A percentile compares a stretch with the other conserved stretches of the same genome.
Evolutionary conservation across 768 basidiomycete genomes (phyloP).

Genomic region (Podaxis pistillaris): DNA sequence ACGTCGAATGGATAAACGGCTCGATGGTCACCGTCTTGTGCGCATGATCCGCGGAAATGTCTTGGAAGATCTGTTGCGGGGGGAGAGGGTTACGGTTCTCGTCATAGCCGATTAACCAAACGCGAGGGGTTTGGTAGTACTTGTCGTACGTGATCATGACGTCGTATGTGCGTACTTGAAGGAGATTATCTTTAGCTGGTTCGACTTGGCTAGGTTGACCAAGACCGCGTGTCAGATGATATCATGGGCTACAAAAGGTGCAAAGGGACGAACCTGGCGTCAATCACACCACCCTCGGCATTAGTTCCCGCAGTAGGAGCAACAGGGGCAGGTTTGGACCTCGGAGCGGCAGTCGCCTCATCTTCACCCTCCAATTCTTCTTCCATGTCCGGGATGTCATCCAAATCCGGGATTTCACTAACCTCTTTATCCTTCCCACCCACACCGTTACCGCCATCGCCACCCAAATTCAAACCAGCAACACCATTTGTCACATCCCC

Average conservation of each 20-base stretch:
- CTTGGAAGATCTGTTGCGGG: constrained; percentile 92
- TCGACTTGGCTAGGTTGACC: constrained; percentile 49
- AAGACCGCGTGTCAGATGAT: background rate
- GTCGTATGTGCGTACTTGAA: constrained; percentile 98
- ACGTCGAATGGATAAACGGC: constrained; percentile 89
- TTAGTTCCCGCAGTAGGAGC: constrained; percentile 15
- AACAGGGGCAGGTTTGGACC: constrained; percentile 28
- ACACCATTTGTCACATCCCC: constrained; percentile 45
- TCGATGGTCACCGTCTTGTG: constrained; percentile 99
- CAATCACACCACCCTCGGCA: constrained; percentile 26
- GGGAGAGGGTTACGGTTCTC: constrained; percentile 91
- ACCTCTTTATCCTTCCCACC: constrained; percentile 70
- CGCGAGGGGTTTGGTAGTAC: constrained; percentile 97
- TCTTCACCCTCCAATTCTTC: constrained; percentile 88
- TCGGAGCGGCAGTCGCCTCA: constrained; percentile 75
- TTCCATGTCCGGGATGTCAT: constrained; percentile 46
- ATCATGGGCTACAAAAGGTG: background rate
- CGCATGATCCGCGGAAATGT: constrained; percentile 95
- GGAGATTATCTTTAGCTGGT: constrained; percentile 74
- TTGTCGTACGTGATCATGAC: constrained; percentile 99
- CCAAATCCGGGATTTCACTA: constrained; percentile 99
- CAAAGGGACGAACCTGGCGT: constrained; percentile 44
- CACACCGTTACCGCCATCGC: constrained; percentile 17
- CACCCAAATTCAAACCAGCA: constrained; percentile 44
- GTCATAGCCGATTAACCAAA: constrained; percentile 97